Base-by-base conservation (phyloP, 2,329 filamentous ascomycete genomes). In the Sclerotinia spermophila region DNA sequence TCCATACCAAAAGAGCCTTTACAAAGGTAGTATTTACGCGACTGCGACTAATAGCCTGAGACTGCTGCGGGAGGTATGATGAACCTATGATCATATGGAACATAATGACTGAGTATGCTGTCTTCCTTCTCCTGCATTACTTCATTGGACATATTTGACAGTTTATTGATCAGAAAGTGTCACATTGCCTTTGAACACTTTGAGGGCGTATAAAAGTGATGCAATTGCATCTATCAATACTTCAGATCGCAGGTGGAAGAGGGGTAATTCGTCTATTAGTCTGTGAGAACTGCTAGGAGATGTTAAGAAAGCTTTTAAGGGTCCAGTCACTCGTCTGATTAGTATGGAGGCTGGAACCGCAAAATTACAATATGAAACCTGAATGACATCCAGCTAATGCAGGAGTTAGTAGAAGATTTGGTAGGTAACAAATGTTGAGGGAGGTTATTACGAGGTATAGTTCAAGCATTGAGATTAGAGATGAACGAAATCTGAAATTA, bases 51-150 rank as follows among this genome's bases (percentile, higher is more conserved):
- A 98, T 79, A 95, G 94, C 55, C 90, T 90, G 76, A 87, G 93
- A 74, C 97, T 68, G 94, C 95, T 48, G 97, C 95, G 17, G 95
- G 95, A 66, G 97, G 94, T 79, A 83, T 97, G 73, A 98, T 81
- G 97, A 94, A 5, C 97, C 93, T 75, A 94, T 97, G 33, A 87
- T 95, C 73, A 94, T 98, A 72, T 98, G 95, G 95, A 93, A 98
- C 82, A 92, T 92, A 30, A 87, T 86, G 59, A 92, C 92, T 75
- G 45, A 19, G 17, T 40, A 21, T 10, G n/a, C 30, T 35, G n/a
- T 38, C 45, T 65, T 21, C 17, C 38, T 42, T 2, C 27, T 15
- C 10, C 17, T 53, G 30, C 8, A 53, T 65, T 15, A 8, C 35
- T 19, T 53, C 17, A 30, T 40, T 53, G 10, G n/a, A 10, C 17